These are phyloP conservation scores for Fusarium sp. DNA, from an alignment of 2,329 filamentous ascomycete species.

Conservation along the genomic window DNA sequence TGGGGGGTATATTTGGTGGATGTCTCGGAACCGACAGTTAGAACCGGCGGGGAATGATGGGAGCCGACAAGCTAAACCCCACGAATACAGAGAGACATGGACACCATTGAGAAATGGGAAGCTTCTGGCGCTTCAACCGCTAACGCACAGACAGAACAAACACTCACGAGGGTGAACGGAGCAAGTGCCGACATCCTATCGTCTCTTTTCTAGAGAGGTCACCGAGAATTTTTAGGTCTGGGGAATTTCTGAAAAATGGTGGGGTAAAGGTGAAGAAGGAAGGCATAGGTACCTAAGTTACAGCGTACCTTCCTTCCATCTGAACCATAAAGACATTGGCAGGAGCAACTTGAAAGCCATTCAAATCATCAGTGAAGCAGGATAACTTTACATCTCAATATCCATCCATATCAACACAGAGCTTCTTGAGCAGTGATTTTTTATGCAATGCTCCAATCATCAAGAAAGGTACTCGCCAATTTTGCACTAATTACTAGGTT, in stretches of 20 bases:
- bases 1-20: not conserved
- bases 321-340: not conserved
- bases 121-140: constrained; percentile 31
- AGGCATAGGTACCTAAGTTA: not conserved
- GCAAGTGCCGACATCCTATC: constrained; percentile 9
- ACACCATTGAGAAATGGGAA: constrained; percentile 23
- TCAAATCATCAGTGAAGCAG: not conserved
- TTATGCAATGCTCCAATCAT: not conserved
- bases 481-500: constrained; percentile 26
- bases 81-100: not conserved
- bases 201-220: not conserved
- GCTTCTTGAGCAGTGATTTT: not conserved
- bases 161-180: not conserved
- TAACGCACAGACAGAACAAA: not conserved
- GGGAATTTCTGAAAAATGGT: constrained; percentile 17
- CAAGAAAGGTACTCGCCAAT: constrained; percentile 12
- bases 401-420: not conserved
- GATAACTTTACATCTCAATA: not conserved
- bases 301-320: not conserved
- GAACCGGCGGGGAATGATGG: constrained; percentile 21
- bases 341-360: not conserved
- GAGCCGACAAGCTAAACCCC: constrained; percentile 25
- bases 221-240: constrained; percentile 18
- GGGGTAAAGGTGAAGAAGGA: constrained; percentile 12
- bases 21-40: constrained; percentile 21